These are phyloP conservation scores for Chytriomyces sp. DNA, from an alignment of 192 early-diverging fungal species.

Conservation along the genomic window DNA sequence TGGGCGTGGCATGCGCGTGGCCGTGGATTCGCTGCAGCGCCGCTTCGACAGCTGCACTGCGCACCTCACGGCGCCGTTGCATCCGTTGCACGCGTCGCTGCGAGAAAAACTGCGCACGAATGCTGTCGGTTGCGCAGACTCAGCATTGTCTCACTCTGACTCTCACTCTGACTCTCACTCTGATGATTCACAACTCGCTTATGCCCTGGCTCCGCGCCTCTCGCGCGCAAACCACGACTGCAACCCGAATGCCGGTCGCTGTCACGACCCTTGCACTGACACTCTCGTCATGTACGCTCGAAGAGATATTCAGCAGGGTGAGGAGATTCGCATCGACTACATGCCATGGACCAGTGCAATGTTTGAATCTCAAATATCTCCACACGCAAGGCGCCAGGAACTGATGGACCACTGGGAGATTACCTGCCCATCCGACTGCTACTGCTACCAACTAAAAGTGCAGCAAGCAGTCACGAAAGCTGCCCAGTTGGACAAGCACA, in stretches of 20 bases:
- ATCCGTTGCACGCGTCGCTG: neutral
- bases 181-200: too few species aligned
- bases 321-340: neutral
- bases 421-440: neutral
- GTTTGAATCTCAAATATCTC: neutral
- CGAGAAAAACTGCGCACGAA: neutral
- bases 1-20: neutral
- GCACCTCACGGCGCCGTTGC: neutral
- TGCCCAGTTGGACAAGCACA: neutral
- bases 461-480: neutral
- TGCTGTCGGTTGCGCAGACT: neutral
- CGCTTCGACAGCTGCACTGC: neutral
- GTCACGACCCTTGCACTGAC: neutral
- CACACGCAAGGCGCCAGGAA: neutral
- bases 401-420: neutral
- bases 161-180: too few species aligned
- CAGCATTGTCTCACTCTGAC: neutral
- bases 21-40: neutral
- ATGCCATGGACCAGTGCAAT: neutral
- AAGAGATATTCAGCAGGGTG: neutral
- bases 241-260: neutral
- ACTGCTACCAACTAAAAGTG: neutral
- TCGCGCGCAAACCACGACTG: conserved; percentile 1
- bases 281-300: neutral
- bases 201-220: neutral